These are phyloP conservation scores for Kwoniella shivajii DNA, from an alignment of 1,284 basidiomycete species.

Conservation along the genomic window DNA sequence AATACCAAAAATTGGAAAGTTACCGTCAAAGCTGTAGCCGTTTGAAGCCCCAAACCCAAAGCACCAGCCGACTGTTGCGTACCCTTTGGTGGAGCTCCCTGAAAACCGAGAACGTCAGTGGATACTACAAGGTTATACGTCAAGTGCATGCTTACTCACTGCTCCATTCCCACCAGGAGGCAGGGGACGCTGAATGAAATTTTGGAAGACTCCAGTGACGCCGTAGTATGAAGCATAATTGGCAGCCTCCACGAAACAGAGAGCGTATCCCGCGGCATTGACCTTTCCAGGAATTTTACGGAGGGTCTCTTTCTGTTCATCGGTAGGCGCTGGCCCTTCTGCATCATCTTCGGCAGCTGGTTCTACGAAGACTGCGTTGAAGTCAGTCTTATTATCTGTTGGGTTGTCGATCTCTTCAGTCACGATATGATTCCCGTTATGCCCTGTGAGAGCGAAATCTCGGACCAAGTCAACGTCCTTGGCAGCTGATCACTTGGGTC, in stretches of 20 bases:
- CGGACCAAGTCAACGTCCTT: not conserved
- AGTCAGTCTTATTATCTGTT: not conserved
- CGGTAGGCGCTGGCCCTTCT: constrained; percentile 1
- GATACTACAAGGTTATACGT: too few species aligned
- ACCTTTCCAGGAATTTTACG: constrained; percentile 10
- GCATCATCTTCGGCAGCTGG: not conserved
- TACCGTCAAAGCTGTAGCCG: constrained; percentile 26
- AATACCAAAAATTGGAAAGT: constrained; percentile 34
- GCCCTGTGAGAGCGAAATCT: not conserved
- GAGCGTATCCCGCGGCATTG: constrained; percentile 5
- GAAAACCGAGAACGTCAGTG: not conserved
- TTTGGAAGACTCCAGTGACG: constrained; percentile 14
- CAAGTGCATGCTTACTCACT: constrained; percentile 62
- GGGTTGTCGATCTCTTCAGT: not conserved
- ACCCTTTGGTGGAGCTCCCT: constrained; percentile 38
- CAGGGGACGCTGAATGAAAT: constrained; percentile 54
- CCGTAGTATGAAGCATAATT: constrained; percentile 22
- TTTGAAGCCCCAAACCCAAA: constrained; percentile 23
- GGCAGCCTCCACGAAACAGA: constrained; percentile 13
- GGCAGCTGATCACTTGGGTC: not conserved
- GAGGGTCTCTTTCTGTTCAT: constrained; percentile 10
- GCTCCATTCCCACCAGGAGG: constrained; percentile 63
- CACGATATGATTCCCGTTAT: not conserved
- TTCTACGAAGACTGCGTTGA: not conserved
- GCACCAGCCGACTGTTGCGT: constrained; percentile 60